These are phyloP conservation scores for Stemphylium vesicarium DNA, from an alignment of 2,329 filamentous ascomycete genomes.

Conservation along the genomic window DNA sequence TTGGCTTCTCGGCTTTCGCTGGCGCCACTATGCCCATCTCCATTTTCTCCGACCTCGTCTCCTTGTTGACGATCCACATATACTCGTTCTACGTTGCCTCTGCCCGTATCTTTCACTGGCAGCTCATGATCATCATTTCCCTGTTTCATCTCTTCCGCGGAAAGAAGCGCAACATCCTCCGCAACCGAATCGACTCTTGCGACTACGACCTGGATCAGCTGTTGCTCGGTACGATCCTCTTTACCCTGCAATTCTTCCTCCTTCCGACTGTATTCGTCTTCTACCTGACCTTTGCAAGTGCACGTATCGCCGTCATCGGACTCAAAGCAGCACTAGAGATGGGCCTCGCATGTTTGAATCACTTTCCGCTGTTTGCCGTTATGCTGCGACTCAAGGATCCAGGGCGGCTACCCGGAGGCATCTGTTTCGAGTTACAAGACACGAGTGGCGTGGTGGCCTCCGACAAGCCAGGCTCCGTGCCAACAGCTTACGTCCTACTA, in stretches of 20 bases:
- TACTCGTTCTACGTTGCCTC: conserved; percentile 98
- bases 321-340: conserved; percentile 93
- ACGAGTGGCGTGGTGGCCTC: conserved; percentile 55
- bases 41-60: conserved; percentile 91
- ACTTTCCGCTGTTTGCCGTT: conserved; percentile 94
- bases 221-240: conserved; percentile 92
- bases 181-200: conserved; percentile 97
- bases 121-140: conserved; percentile 93
- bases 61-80: conserved; percentile 90
- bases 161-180: conserved; percentile 95
- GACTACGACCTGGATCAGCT: conserved; percentile 98
- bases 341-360: conserved; percentile 89
- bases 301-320: conserved; percentile 92
- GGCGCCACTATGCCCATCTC: conserved; percentile 97
- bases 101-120: conserved; percentile 97
- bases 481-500: conserved; percentile 83
- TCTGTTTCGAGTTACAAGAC: conserved; percentile 88
- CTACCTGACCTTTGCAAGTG: conserved; percentile 93
- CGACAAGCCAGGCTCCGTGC: conserved; percentile 53
- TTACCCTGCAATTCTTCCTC: conserved; percentile 93
- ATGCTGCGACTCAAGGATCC: conserved; percentile 97
- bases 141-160: conserved; percentile 98
- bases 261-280: conserved; percentile 95
- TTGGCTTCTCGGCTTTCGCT: conserved; percentile 93
- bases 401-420: conserved; percentile 83